These are phyloP conservation scores for Colletotrichum brevisporum DNA, from an alignment of 2,329 filamentous ascomycete species.

Conservation along the genomic window DNA sequence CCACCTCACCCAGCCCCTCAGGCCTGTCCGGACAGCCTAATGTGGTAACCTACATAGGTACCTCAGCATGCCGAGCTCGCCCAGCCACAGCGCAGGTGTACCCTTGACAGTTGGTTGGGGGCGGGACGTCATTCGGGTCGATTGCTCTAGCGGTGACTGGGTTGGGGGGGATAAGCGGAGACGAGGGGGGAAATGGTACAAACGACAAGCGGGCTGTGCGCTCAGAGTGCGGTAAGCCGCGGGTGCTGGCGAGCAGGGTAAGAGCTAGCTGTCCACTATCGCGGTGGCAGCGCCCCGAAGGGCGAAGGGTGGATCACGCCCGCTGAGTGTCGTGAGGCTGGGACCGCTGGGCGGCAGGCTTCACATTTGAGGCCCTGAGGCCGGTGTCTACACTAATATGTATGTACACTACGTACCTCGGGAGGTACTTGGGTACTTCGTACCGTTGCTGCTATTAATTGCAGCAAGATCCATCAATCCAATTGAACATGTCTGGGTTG, in stretches of 20 bases:
- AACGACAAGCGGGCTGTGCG: conserved; percentile 31
- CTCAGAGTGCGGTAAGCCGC: conserved; percentile 23
- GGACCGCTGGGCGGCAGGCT: no score
- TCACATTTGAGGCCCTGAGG: no score
- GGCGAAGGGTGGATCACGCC: no score
- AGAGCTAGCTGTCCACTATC: conserved; percentile 2
- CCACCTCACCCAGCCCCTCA: conserved; percentile 11
- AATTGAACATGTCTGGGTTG: background rate
- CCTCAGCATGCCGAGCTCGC: background rate
- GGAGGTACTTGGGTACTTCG: no score
- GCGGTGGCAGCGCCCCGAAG: conserved; percentile 14
- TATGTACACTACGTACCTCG: no score
- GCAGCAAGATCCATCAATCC: background rate
- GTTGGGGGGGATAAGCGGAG: conserved; percentile 1
- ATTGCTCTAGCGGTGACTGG: conserved; percentile 19
- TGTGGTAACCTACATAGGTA: background rate
- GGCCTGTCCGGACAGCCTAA: no score
- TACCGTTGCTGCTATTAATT: no score
- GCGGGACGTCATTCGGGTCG: conserved; percentile 33
- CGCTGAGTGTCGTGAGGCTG: no score
- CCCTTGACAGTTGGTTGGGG: conserved; percentile 31
- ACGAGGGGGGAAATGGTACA: background rate
- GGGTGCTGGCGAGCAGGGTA: conserved; percentile 19
- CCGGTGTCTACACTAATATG: no score
- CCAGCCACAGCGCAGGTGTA: conserved; percentile 28